Evolutionary conservation across 108 stramenopile genomes (phyloP), one percentile per base, ranked within the genome.

Genomic region (Fragilaria radians): DNA sequence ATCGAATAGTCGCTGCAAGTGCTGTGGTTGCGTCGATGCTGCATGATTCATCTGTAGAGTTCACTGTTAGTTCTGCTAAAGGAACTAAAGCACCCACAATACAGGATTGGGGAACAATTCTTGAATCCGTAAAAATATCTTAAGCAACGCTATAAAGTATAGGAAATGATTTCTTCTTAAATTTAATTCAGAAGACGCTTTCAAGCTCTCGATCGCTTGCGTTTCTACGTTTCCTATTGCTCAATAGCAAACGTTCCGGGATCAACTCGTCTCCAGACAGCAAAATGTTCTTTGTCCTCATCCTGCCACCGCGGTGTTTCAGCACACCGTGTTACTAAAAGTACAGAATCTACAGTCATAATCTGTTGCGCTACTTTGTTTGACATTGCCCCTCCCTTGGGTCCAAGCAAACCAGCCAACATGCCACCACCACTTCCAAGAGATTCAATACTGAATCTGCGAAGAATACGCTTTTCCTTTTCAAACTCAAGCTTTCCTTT

Each of bases 191-290:
- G n/a, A n/a, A n/a, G n/a, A n/a, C n/a, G n/a, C n/a, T n/a, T n/a
- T n/a, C n/a, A n/a, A n/a, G n/a, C n/a, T n/a, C n/a, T n/a, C n/a
- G n/a, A n/a, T n/a, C n/a, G n/a, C n/a, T n/a, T n/a, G n/a, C n/a
- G n/a, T n/a, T n/a, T n/a, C n/a, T n/a, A n/a, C n/a, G n/a, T n/a
- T n/a, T n/a, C n/a, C n/a, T n/a, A n/a, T n/a, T n/a, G n/a, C n/a
- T n/a, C n/a, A n/a, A 18, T 33, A 27, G 49, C 30, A 57, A 67
- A 77, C 4, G 77, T 74, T n/a, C 77, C 77, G 5, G 61, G 54
- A 48, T 78, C 74, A 19, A 66, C 70, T 21, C 80, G 66, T 66
- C 89, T 56, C 91, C 91, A 92, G 9, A 92, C 91, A 29, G 78
- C 73, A 65, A 81, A 92, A 59, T 83, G 79, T 31, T 81, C 82